A percentile compares a stretch with the other conserved stretches of the same genome.
phyloP scores from a whole-genome alignment of 305 asterid species.

The Galium porrigens region DNA sequence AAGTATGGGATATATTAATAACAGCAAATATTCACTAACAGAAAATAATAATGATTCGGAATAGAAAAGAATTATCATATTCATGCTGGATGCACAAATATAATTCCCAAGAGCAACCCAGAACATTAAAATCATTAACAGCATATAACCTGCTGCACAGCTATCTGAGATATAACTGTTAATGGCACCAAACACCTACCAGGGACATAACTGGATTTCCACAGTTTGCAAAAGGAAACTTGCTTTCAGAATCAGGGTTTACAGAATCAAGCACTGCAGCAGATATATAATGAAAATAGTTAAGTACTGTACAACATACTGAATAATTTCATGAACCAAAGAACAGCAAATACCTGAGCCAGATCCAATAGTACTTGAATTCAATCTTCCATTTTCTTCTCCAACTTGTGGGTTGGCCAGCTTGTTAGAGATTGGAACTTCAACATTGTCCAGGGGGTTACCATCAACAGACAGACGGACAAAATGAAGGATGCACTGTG shows the following conservation, averaged over 20 bases:
- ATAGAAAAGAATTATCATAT: neutral
- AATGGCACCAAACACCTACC: conserved; percentile 27
- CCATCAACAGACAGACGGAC: conserved; percentile 74
- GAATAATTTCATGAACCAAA: neutral
- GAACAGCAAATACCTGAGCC: conserved; percentile 24
- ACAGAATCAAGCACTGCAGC: conserved; percentile 40
- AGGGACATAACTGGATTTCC: conserved; percentile 84
- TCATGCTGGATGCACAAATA: neutral
- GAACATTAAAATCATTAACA: neutral
- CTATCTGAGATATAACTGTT: neutral
- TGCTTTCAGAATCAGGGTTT: conserved; percentile 35
- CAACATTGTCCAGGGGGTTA: conserved; percentile 45
- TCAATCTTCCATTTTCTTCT: conserved; percentile 32
- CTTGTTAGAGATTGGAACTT: conserved; percentile 52
- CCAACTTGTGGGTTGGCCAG: conserved; percentile 27
- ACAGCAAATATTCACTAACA: neutral
- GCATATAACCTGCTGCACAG: neutral
- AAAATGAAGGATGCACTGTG: conserved; percentile 88
- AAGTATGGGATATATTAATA: neutral
- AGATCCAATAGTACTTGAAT: conserved; percentile 44
- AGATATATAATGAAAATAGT: conserved; percentile 17
- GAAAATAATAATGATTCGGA: neutral
- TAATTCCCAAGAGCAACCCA: neutral
- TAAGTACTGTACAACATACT: conserved; percentile 13
- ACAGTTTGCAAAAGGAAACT: conserved; percentile 56